Evolutionary conservation across 1,284 basidiomycete genomes (phyloP).

Genomic region (Cutaneotrichosporon cutaneum): DNA sequence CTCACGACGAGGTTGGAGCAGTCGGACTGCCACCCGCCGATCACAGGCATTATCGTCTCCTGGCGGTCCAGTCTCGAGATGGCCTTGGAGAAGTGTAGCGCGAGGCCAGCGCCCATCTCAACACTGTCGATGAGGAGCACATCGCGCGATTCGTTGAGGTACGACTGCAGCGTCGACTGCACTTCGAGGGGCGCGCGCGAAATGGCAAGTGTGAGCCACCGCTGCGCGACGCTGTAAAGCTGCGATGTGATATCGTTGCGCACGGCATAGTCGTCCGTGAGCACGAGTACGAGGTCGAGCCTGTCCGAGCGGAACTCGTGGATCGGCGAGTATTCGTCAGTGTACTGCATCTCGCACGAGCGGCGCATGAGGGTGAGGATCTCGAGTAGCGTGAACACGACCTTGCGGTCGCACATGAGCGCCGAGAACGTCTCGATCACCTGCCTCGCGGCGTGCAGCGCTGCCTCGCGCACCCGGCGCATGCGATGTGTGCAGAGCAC

Average conservation of each 20-base stretch:
- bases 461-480: constrained; percentile 74
- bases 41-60: constrained; percentile 56
- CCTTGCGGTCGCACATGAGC: constrained; percentile 82
- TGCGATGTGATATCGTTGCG: constrained; percentile 80
- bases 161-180: constrained; percentile 86
- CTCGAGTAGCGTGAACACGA: constrained; percentile 88
- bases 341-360: constrained; percentile 85
- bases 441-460: constrained; percentile 77
- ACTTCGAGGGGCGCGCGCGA: constrained; percentile 87
- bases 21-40: constrained; percentile 60
- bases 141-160: constrained; percentile 71
- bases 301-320: constrained; percentile 80
- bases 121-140: constrained; percentile 67
- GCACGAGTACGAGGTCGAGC: constrained; percentile 69
- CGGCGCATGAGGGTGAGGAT: constrained; percentile 83
- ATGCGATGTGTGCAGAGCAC: constrained; percentile 80
- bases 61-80: constrained; percentile 77
- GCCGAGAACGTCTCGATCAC: constrained; percentile 92
- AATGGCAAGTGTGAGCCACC: constrained; percentile 82
- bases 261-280: constrained; percentile 83
- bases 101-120: constrained; percentile 85
- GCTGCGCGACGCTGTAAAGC: constrained; percentile 69
- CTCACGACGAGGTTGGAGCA: constrained; percentile 71
- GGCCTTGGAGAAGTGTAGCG: constrained; percentile 76
- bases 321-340: constrained; percentile 89